Base-by-base conservation (phyloP, 306 rosid genomes). In the Malus fusca region DNA sequence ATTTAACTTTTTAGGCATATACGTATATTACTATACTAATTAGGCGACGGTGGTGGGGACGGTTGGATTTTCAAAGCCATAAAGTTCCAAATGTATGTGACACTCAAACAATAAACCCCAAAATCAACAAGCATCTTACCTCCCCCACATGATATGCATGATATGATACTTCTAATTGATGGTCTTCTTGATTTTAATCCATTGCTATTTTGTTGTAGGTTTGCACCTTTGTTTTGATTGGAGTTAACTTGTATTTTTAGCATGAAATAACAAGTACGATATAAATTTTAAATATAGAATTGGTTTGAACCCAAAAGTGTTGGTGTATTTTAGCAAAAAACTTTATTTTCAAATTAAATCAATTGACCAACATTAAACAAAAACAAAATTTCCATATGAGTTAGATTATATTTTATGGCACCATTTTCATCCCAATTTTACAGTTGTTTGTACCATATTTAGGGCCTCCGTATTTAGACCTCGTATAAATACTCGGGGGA, bases 141-240 rank as follows among this genome's bases (percentile, higher is more conserved):
- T 61, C 23, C 75, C 66, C 66, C 83, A 69, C 58, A 60, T 46
- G 23, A 26, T 48, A 69, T 61, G 51, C n/a, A 23, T 37, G 61
- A 69, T 37, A 51, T 75, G 13, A 79, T 76, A 48, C 55, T 48
- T 11, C 56, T 35, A 77, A 55, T 65, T 61, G 74, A 66, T 79
- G 33, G 77, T 72, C 21, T 58, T 60, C 59, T 77, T 68, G 75
- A 58, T 69, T 58, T 43, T 15, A 18, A 43, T 53, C 31, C 3
- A 25, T 13, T 26, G 66, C 21, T 58, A 58, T 58, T 58, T 58
- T 58, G 63, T 10, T 58, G 63, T 58, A 11, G 28, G 28, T 58
- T 58, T 58, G 63, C 15, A 22, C 26, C 28, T 58, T 21, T 22
- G 63, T 58, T 53, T 18, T 53, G 23, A 23, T 58, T 58, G 28